Evolutionary conservation across 2,329 filamentous ascomycete genomes (phyloP), one percentile per base, ranked within the genome.

Genomic region (Didymella glomerata): DNA sequence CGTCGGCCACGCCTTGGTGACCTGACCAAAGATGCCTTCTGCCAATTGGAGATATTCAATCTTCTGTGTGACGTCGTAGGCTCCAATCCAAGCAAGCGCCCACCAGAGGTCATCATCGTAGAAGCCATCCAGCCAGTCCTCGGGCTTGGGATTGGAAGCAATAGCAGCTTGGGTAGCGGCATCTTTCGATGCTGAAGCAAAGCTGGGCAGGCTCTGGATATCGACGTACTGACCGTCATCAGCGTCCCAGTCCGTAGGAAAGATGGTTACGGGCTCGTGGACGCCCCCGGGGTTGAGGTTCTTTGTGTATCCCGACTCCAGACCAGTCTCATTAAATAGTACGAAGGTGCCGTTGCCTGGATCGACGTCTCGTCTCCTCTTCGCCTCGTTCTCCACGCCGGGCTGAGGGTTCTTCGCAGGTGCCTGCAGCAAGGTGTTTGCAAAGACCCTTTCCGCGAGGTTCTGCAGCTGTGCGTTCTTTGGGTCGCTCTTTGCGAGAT

Each of bases 71-170:
- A 84, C 70, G 63, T 86, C 84, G 70, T 84, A 85, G n/a, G 81
- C 83, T 2, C 77, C 79, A 63, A 85, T 80, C 83, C 83, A 85
- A 22, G 78, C 83, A 8, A 85, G 69, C 3, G 81, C 82, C 83
- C 83, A 77, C 74, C 74, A 77, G 1, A 78, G 80, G 59, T 85
- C 81, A 57, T 85, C 84, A 51, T 86, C 84, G 65, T 84, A 84
- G 66, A 72, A 82, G 32, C 74, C 75, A 48, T 81, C 79, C 14
- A 80, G 63, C 72, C 77, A 82, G 32, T 68, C 65, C 13, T 64
- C 48, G 1, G 68, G 62, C 20, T 71, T 58, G 1, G 66, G 58
- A 1, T 55, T 66, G 0, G 60, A 53, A 1, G 65, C 57, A 16
- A 64, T 48, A 14, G 50, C 50, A 48, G 51, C 57, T 40, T 65